These are phyloP conservation scores for Hagleromyces aurorensis DNA, from an alignment of 805 yeast genomes.

Conservation along the genomic window DNA sequence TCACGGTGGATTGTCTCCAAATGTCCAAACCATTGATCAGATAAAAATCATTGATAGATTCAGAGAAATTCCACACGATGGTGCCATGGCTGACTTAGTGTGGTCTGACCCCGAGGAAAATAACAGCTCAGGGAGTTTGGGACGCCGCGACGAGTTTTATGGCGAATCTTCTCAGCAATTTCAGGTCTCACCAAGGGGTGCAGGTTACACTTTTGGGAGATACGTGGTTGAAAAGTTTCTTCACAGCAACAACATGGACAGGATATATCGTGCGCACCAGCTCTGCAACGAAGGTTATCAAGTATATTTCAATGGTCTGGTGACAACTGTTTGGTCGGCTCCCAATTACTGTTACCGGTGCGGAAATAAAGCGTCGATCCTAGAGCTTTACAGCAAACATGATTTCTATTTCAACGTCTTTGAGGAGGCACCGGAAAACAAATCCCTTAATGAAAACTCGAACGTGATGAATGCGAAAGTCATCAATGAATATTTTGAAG, in stretches of 20 bases:
- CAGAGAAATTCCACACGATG: constrained; percentile 95
- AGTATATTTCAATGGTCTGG: constrained; percentile 79
- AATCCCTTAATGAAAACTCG: constrained; percentile 29
- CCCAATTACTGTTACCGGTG: constrained; percentile 97
- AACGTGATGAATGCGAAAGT: constrained; percentile 13
- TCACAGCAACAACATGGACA: constrained; percentile 65
- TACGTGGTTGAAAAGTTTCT: constrained; percentile 86
- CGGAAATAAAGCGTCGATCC: constrained; percentile 95
- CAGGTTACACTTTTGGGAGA: constrained; percentile 92
- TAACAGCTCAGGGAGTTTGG: constrained; percentile 27
- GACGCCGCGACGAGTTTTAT: constrained; percentile 23
- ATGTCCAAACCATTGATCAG: constrained; percentile 89
- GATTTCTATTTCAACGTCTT: constrained; percentile 79
- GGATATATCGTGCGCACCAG: constrained; percentile 90
- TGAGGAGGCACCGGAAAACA: constrained; percentile 95
- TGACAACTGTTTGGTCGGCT: constrained; percentile 97
- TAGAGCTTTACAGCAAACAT: constrained; percentile 69
- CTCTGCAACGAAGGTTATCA: constrained; percentile 95
- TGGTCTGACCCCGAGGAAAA: constrained; percentile 98
- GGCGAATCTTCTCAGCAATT: constrained; percentile 44
- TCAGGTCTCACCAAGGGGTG: constrained; percentile 89
- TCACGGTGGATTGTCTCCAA: constrained; percentile 95
- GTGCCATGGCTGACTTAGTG: constrained; percentile 97
- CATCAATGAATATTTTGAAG: constrained; percentile 17
- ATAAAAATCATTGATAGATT: constrained; percentile 85